Evolutionary conservation across 2,329 filamentous ascomycete genomes (phyloP), one percentile per base, ranked within the genome.

Genomic region (Orbilia quercus): DNA sequence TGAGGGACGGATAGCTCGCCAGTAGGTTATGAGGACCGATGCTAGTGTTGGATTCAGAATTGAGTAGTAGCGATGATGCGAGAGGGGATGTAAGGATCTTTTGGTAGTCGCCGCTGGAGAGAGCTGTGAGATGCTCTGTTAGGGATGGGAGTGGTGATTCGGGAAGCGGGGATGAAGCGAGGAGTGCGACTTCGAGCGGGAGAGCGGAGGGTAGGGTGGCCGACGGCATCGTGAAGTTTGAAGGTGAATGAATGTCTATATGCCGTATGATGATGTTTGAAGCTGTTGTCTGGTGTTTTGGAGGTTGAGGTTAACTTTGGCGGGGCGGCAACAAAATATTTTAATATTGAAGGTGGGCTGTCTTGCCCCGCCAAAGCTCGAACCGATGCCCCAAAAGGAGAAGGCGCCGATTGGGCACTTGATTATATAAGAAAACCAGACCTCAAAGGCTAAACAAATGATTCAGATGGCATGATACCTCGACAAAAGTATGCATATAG

Each of bases 1-100:
- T 31, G 31, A 57, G 18, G 2, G 54, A 40, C n/a, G 55, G 31
- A 38, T 65, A 72, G 14, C 14, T 47, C 5, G n/a, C 3, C 1
- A 40, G 16, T 4, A 65, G 28, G 5, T 55, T 40, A 1, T 1
- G 1, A 12, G 25, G n/a, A 18, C 20, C 3, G 12, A 44, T 22
- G 1, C 9, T 9, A 16, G 62, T 40, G 22, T 40, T 6, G 3
- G 58, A 40, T 0, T 53, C 11, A 11, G 54, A 23, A 20, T 25
- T 22, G 14, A 67, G 50, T 18, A 67, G 50, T 18, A 64, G 44
- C 31, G 58, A 59, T 1, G 40, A 22, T 50, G 60, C 48, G 23
- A 74, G 57, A 31, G 62, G 25, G 22, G 55, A 54, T 38, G 62
- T 67, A 11, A 74, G 70, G 42, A 74, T 66, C 22, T 28, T 47